Evolutionary conservation across 176 grass and related monocot genomes (phyloP).

Genomic region (Coix lacrymajobi): DNA sequence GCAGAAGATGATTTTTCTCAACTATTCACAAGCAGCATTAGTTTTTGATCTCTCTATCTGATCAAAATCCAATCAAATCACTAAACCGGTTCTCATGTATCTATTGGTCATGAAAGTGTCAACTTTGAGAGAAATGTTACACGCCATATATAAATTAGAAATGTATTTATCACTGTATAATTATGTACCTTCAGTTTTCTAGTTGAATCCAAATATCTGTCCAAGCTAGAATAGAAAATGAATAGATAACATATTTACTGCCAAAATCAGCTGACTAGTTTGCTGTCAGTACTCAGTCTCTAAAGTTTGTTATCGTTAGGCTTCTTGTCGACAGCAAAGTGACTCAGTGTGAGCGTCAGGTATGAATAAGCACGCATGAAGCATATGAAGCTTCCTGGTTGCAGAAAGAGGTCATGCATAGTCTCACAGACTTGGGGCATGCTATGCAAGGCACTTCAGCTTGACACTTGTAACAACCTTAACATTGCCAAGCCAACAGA

Average conservation of each 20-base stretch:
- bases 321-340: neutral
- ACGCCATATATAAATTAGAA: neutral
- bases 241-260: neutral
- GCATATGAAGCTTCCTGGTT: constrained; percentile 29
- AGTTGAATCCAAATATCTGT: neutral
- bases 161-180: neutral
- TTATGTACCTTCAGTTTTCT: neutral
- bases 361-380: neutral
- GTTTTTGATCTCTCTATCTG: neutral
- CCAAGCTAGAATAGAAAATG: neutral
- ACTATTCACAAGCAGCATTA: neutral
- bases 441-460: constrained; percentile 6
- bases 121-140: neutral
- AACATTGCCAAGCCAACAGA: constrained; percentile 45
- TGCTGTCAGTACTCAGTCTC: neutral
- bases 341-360: neutral
- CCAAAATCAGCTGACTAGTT: neutral
- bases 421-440: neutral
- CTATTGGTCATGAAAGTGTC: neutral
- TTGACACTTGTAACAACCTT: constrained; percentile 39
- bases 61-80: neutral
- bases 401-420: neutral
- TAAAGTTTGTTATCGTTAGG: constrained; percentile 18
- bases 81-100: neutral
- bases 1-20: neutral